phyloP scores from a whole-genome alignment of 2,329 filamentous ascomycete genomes.

The Xylaria sp. region DNA sequence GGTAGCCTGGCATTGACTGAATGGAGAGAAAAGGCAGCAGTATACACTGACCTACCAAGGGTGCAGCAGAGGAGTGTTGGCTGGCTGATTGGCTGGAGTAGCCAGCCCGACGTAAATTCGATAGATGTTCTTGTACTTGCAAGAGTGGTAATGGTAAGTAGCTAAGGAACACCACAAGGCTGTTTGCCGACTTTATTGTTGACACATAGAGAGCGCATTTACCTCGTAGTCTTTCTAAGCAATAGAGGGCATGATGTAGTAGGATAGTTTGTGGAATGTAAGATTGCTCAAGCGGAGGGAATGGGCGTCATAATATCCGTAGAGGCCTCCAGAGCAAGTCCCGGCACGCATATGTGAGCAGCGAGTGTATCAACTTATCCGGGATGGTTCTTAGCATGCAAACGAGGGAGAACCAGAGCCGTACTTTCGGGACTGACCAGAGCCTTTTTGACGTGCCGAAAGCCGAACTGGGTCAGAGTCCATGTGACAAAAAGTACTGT shows the following conservation, averaged over 20 bases:
- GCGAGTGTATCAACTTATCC: constrained; percentile 23
- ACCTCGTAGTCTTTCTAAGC: constrained; percentile 31
- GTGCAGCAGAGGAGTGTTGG: constrained; percentile 10
- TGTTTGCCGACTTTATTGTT: neutral
- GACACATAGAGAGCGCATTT: constrained; percentile 27
- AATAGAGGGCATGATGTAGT: constrained; percentile 29
- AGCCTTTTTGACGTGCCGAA: neutral
- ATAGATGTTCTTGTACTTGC: constrained; percentile 14
- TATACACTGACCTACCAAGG: constrained; percentile 22
- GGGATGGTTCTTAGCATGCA: constrained; percentile 28
- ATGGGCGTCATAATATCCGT: constrained; percentile 31
- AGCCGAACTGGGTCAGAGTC: neutral
- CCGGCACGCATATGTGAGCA: constrained; percentile 25
- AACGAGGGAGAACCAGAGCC: constrained; percentile 25
- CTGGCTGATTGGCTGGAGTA: constrained; percentile 19
- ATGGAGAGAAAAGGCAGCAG: too few species aligned
- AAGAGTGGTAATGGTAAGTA: too few species aligned
- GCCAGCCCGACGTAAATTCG: constrained; percentile 5
- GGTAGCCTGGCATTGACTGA: too few species aligned
- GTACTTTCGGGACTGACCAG: constrained; percentile 28
- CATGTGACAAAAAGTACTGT: neutral
- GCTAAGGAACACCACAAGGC: too few species aligned
- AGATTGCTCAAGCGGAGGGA: constrained; percentile 26
- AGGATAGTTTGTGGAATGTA: constrained; percentile 23
- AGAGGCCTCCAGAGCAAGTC: constrained; percentile 19